Evolutionary conservation across 1,139 yeast species (phyloP).

Genomic region (Taphrina sp.): DNA sequence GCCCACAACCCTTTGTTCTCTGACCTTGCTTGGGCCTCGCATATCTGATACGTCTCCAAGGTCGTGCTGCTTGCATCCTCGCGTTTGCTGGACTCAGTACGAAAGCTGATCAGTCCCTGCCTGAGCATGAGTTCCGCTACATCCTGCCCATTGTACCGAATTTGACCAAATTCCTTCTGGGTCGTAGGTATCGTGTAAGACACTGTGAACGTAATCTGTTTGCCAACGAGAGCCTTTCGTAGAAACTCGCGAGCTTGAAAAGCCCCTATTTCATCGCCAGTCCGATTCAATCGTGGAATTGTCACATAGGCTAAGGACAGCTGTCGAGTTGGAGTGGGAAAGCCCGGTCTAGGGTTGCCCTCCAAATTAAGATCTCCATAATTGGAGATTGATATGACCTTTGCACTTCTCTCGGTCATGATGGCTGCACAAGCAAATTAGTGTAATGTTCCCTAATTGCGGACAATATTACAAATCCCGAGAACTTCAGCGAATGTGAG

Average conservation of each 20-base stretch:
- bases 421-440: neutral
- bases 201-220: conserved; percentile 49
- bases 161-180: conserved; percentile 14
- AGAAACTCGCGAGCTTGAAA: conserved; percentile 66
- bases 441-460: no score
- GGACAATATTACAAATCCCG: no score
- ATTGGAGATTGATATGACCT: conserved; percentile 15
- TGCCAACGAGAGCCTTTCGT: conserved; percentile 67
- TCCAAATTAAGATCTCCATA: conserved; percentile 19
- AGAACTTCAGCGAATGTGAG: no score
- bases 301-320: conserved; percentile 30
- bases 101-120: conserved; percentile 4
- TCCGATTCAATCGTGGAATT: conserved; percentile 30
- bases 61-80: conserved; percentile 4
- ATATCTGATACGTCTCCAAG: conserved; percentile 2
- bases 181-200: conserved; percentile 7
- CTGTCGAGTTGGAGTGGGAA: conserved; percentile 19
- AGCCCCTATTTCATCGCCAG: conserved; percentile 19
- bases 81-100: conserved; percentile 1
- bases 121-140: conserved; percentile 4
- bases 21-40: conserved; percentile 15
- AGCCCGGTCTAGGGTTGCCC: conserved; percentile 20
- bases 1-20: conserved; percentile 15
- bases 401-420: conserved; percentile 16
- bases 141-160: conserved; percentile 9